Percentiles rank a stretch among this genome's conserved stretches.
Conservation (phyloP, 257 asterid species). For the Eustoma russellianum region DNA sequence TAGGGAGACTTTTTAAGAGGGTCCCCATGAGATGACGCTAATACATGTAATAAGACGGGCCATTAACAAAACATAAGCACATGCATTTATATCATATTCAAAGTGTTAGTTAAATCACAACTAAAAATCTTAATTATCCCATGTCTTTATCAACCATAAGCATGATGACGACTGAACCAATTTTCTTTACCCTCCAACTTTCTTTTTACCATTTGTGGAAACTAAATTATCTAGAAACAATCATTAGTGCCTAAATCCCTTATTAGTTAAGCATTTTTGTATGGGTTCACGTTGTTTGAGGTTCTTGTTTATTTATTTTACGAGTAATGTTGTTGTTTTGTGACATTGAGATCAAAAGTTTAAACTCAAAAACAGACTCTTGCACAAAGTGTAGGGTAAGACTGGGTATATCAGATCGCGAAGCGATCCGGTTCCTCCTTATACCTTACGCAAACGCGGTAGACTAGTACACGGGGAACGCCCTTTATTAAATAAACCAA, state of each 20-base stretch:
- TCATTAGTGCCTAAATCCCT: slow-evolving; percentile 21
- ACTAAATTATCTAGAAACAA: slow-evolving; percentile 25
- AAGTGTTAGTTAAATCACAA: slow-evolving; percentile 50
- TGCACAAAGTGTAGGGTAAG: too few relatives aligned
- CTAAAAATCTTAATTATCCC: slow-evolving; percentile 36
- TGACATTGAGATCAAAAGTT: too few relatives aligned
- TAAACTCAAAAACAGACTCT: too few relatives aligned
- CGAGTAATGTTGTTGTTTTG: too few relatives aligned
- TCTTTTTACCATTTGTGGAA: slow-evolving; percentile 30
- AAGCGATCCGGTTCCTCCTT: too few relatives aligned
- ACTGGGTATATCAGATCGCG: too few relatives aligned
- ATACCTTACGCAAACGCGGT: too few relatives aligned
- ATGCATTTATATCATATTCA: slow-evolving; percentile 29
- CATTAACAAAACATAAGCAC: slow-evolving; percentile 68
- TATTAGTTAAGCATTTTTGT: not conserved
- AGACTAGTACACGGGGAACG: too few relatives aligned
- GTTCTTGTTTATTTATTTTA: too few relatives aligned
- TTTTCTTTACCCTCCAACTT: slow-evolving; percentile 11
- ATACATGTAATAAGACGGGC: slow-evolving; percentile 41
- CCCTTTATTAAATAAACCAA: too few relatives aligned
- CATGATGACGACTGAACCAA: slow-evolving; percentile 25
- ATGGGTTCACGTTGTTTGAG: not conserved
- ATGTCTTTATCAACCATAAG: slow-evolving; percentile 35
- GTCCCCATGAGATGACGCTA: slow-evolving; percentile 50
- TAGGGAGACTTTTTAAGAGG: slow-evolving; percentile 27